Evolutionary conservation across 768 basidiomycete species (phyloP), one percentile per base, ranked within the genome.

Genomic region (Lactarius vividus): DNA sequence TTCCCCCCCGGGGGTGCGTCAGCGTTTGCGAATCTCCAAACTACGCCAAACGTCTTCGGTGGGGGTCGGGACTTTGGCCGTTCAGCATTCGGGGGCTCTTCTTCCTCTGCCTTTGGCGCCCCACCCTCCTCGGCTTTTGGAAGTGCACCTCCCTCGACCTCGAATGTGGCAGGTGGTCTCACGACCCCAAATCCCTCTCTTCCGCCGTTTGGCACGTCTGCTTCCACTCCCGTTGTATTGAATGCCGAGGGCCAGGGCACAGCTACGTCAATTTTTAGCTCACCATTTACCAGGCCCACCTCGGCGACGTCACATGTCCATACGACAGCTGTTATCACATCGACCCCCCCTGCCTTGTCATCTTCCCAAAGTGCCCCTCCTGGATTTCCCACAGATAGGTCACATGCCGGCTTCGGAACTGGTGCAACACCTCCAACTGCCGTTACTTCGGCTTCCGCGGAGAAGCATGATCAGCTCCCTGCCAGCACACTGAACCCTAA

Each of bases 11-110:
- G 35, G 35, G 11, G 35, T 10, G 35, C 35, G 31, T 64, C 65
- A 2, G 80, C 71, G 11, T 80, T 81, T 65, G 74, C 78, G 46
- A 73, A 73, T 59, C 61, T 80, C 8, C 70, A 73, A 13, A 69
- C 77, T 0, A 67, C 71, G 4, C 74, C 76, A 1, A 81, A 77
- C 40, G 73, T 71, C 6, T 81, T 81, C 57, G 75, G 76, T 62
- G 75, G 75, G 1, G 73, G 60, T 9, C 31, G 39, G 20, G 6
- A 44, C 18, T 72, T 69, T 42, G 42, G 75, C 15, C 40, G 63
- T 40, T 59, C 73, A 18, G 67, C 64, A 2, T 72, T 73, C 26
- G 68, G 69, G 6, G 59, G 56, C 5, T 56, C 70, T 39, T 59
- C 70, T 35, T 58, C 65, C 0, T 72, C 73, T 8, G 67, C 68